phyloP scores from a whole-genome alignment of 23 red algal genomes.

The Pyropia haitanensis region DNA sequence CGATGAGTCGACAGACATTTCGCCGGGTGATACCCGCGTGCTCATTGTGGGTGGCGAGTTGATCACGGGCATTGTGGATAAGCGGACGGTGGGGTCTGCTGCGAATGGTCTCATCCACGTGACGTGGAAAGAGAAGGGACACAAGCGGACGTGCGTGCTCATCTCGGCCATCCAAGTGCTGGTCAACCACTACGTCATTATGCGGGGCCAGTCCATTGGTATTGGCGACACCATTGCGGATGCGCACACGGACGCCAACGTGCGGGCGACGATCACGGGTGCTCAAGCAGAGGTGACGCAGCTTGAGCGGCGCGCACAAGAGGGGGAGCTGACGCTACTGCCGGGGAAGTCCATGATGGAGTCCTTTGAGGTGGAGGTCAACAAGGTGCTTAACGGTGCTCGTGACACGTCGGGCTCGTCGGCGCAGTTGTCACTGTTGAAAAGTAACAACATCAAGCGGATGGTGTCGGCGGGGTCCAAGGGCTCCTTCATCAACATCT shows the following conservation, averaged over 20 bases:
- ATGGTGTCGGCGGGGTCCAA: slow-evolving; percentile 99
- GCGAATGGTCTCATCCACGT: slow-evolving; percentile 90
- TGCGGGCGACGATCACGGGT: slow-evolving; percentile 73
- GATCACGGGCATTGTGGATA: slow-evolving; percentile 87
- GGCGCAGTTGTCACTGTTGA: slow-evolving; percentile 74
- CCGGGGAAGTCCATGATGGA: slow-evolving; percentile 99
- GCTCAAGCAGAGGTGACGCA: slow-evolving; percentile 84
- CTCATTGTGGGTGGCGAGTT: slow-evolving; percentile 83
- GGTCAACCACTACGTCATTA: slow-evolving; percentile 89
- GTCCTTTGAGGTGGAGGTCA: slow-evolving; percentile 91
- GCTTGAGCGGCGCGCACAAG: slow-evolving; percentile 65
- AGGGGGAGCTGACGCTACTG: slow-evolving; percentile 64
- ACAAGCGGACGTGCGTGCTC: slow-evolving; percentile 60
- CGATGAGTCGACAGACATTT: slow-evolving; percentile 65
- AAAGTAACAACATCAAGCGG: slow-evolving; percentile 95
- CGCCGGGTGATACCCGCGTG: slow-evolving; percentile 86
- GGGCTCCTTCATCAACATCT: slow-evolving; percentile 98
- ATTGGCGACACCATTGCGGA: slow-evolving; percentile 99
- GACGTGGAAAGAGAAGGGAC: slow-evolving; percentile 93
- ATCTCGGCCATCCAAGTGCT: slow-evolving; percentile 91
- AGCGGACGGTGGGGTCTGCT: slow-evolving; percentile 86
- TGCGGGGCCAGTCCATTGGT: slow-evolving; percentile 86
- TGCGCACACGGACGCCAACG: slow-evolving; percentile 65
- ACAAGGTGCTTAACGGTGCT: slow-evolving; percentile 85
- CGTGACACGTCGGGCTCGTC: slow-evolving; percentile 90